Evolutionary conservation across 345 rosid genomes (phyloP), one percentile per base, ranked within the genome.

Genomic region (Gossypium anomalum): DNA sequence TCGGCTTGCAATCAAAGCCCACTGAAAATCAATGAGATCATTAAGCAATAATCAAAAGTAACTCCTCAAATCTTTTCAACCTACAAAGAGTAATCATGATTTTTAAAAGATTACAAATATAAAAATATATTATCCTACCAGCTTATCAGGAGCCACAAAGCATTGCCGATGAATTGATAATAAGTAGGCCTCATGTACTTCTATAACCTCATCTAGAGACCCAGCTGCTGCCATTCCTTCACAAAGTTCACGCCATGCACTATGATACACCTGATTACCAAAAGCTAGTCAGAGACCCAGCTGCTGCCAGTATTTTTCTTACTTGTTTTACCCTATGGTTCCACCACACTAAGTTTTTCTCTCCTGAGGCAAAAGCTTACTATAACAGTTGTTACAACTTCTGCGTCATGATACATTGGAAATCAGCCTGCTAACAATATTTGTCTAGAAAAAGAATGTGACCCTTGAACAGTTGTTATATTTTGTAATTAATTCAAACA

Each of bases 211-310:
- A 76, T 93, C 98, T 58, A 95, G 88, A 73, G 99, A 93, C 66
- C 91, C 92, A 76, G 99, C 99, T 62, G 87, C 85, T 44, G 81
- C 85, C 93, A 93, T 88, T 71, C 94, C 98, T 78, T 91, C 96
- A 70, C 97, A 91, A 22, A 95, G 93, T 80, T 93, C 99, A 48
- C 86, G 93, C 99, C 99, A 95, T 4, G 98, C 93, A 16, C 93
- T 91, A 79, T 93, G 99, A 84, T 93, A 95, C 57, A 95, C 99
- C 99, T 95, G 90, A 73, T 45, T 76, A 83, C 43, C 73, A 67
- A 80, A 80, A 70, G 62, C 76, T 71, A 65, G 62, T 77, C 55
- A 76, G 71, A 76, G 71, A 76, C 62, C 51, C 38, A 34, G 7
- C 41, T 5, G 41, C 41, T 34, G 41, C 41, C 41, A 34, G 41